Evolutionary conservation across 2,329 filamentous ascomycete species (phyloP).

Genomic region (Lasiodiplodia citricola): DNA sequence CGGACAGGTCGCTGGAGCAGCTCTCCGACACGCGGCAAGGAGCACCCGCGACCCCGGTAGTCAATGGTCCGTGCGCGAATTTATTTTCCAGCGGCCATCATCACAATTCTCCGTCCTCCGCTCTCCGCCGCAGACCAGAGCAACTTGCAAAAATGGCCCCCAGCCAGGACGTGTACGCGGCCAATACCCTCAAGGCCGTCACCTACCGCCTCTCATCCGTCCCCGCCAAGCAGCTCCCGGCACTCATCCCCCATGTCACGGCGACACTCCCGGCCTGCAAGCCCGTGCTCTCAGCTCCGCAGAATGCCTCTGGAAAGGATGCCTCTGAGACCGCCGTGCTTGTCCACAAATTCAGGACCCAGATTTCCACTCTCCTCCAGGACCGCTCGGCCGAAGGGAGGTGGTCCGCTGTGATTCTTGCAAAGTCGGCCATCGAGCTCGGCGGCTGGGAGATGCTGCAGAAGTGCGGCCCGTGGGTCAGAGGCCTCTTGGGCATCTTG

Average conservation of each 20-base stretch:
- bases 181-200: slow-evolving; percentile 46
- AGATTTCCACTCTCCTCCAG: slow-evolving; percentile 77
- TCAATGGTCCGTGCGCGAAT: slow-evolving; percentile 9
- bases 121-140: background rate
- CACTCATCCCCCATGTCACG: slow-evolving; percentile 72
- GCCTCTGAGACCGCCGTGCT: slow-evolving; percentile 71
- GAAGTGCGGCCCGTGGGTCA: slow-evolving; percentile 75
- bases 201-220: slow-evolving; percentile 74
- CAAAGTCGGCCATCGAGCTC: slow-evolving; percentile 81
- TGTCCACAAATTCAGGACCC: slow-evolving; percentile 81
- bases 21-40: slow-evolving; percentile 23
- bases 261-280: slow-evolving; percentile 60
- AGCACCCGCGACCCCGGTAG: slow-evolving; percentile 18
- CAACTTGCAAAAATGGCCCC: slow-evolving; percentile 20
- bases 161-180: slow-evolving; percentile 9
- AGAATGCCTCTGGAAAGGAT: slow-evolving; percentile 62
- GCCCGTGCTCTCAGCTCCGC: slow-evolving; percentile 66
- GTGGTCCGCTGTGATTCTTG: slow-evolving; percentile 76
- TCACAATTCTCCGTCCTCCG: slow-evolving; percentile 8
- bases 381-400: slow-evolving; percentile 76
- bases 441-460: slow-evolving; percentile 84
- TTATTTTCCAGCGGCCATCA: slow-evolving; percentile 15
- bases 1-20: slow-evolving; percentile 13
- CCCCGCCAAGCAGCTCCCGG: slow-evolving; percentile 73
- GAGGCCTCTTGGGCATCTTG: slow-evolving; percentile 74